Evolutionary conservation across 495 filamentous ascomycete species (phyloP).

Genomic region (Annulohypoxylon bovei): DNA sequence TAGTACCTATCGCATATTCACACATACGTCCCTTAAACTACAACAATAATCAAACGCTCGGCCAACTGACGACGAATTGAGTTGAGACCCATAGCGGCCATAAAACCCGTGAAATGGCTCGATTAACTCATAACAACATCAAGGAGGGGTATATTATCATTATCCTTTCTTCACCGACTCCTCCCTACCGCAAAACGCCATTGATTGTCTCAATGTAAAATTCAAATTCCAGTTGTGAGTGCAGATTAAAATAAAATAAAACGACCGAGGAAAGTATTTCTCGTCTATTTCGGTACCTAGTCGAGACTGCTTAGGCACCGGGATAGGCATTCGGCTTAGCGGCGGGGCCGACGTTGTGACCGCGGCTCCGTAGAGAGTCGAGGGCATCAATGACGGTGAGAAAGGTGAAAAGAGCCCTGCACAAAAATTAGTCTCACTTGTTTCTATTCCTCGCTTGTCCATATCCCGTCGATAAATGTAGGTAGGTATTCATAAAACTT

Average conservation of each 20-base stretch:
- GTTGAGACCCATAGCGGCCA: not conserved
- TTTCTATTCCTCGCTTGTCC: not conserved
- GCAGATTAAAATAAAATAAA: not conserved
- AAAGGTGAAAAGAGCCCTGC: slow-evolving; percentile 50
- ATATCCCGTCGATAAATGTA: not conserved
- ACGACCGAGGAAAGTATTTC: not conserved
- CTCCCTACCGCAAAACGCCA: not conserved
- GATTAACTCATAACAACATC: not conserved
- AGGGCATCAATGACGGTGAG: slow-evolving; percentile 51
- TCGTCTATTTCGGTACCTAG: not conserved
- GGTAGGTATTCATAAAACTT: too few relatives aligned
- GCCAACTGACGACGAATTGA: not conserved
- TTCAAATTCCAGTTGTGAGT: not conserved
- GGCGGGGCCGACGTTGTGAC: slow-evolving; percentile 36
- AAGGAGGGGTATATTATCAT: slow-evolving; percentile 18
- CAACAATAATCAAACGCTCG: not conserved
- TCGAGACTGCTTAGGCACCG: slow-evolving; percentile 39
- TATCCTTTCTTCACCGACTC: not conserved
- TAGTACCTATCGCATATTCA: too few relatives aligned
- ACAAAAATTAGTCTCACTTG: not conserved
- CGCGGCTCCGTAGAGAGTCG: slow-evolving; percentile 49
- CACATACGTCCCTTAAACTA: too few relatives aligned
- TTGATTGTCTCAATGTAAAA: not conserved
- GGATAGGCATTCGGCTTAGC: slow-evolving; percentile 44
- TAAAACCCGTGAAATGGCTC: not conserved